These are phyloP conservation scores for Oryza nivara DNA, from an alignment of 176 grass and related monocot species.

Conservation along the genomic window DNA sequence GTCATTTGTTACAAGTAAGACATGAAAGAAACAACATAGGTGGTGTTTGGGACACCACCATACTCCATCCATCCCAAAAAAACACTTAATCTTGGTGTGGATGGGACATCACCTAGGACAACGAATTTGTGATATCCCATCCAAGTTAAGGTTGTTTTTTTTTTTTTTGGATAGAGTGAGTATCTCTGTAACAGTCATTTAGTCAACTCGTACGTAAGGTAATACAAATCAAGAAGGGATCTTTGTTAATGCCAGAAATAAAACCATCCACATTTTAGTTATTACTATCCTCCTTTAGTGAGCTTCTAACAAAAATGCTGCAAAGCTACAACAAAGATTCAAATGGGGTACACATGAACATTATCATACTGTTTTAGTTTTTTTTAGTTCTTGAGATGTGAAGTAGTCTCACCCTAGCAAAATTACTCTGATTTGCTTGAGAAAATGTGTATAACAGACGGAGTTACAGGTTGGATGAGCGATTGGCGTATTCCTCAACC, in stretches of 20 bases:
- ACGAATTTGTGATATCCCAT: no score
- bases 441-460: not conserved
- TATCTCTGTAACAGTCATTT: no score
- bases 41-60: no score
- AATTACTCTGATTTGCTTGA: not conserved
- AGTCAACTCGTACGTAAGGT: no score
- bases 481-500: constrained; percentile 83
- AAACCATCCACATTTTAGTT: not conserved
- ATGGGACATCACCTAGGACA: no score
- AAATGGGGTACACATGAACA: not conserved
- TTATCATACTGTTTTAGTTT: not conserved
- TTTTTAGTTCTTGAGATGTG: not conserved
- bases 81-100: no score
- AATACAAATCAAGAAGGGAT: not conserved
- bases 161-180: no score
- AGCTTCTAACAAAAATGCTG: not conserved
- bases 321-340: not conserved
- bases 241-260: not conserved
- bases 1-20: no score
- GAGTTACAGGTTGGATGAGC: constrained; percentile 57
- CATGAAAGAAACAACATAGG: no score
- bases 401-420: not conserved
- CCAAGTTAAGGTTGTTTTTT: no score
- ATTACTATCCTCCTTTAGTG: constrained; percentile 2
- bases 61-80: no score